Evolutionary conservation across 495 filamentous ascomycete genomes (phyloP).

Genomic region (Mytilinidion resinicola): DNA sequence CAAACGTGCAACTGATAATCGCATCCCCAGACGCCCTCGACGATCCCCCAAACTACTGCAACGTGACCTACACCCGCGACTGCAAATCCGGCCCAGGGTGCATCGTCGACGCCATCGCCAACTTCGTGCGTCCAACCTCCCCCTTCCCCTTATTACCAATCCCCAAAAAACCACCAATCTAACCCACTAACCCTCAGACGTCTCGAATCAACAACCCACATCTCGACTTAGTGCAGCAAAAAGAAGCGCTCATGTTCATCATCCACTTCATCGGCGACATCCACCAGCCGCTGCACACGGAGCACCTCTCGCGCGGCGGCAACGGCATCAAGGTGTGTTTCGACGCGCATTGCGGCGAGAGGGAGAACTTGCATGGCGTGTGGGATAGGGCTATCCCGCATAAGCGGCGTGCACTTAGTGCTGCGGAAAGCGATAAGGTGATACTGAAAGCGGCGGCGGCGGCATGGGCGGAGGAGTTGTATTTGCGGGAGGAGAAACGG

Average conservation of each 20-base stretch:
- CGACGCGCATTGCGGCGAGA: not conserved
- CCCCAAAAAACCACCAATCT: not conserved
- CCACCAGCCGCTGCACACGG: conserved; percentile 20
- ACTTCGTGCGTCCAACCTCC: conserved; percentile 42
- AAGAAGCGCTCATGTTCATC: conserved; percentile 46
- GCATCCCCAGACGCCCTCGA: conserved; percentile 50
- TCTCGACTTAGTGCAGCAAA: conserved; percentile 24
- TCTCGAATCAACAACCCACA: conserved; percentile 28
- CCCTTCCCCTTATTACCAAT: conserved; percentile 28
- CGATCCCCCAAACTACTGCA: conserved; percentile 50
- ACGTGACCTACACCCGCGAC: conserved; percentile 51
- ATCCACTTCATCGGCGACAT: conserved; percentile 42
- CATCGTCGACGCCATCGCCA: conserved; percentile 54
- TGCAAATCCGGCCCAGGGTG: conserved; percentile 51
- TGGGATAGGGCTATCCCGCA: conserved; percentile 11
- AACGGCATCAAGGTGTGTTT: conserved; percentile 13
- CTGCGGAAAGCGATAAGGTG: not conserved
- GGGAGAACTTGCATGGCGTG: conserved; percentile 7
- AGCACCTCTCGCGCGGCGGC: conserved; percentile 9
- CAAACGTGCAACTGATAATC: not conserved
- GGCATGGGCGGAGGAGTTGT: conserved; percentile 5
- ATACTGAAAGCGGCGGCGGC: not conserved
- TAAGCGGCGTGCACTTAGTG: not conserved
- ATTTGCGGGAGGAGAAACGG: not conserved
- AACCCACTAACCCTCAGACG: conserved; percentile 28